Percentiles rank a stretch among this genome's conserved stretches.
These are phyloP conservation scores for Penicillium sp. DNA, from an alignment of 2,329 filamentous ascomycete genomes.

Conservation along the genomic window DNA sequence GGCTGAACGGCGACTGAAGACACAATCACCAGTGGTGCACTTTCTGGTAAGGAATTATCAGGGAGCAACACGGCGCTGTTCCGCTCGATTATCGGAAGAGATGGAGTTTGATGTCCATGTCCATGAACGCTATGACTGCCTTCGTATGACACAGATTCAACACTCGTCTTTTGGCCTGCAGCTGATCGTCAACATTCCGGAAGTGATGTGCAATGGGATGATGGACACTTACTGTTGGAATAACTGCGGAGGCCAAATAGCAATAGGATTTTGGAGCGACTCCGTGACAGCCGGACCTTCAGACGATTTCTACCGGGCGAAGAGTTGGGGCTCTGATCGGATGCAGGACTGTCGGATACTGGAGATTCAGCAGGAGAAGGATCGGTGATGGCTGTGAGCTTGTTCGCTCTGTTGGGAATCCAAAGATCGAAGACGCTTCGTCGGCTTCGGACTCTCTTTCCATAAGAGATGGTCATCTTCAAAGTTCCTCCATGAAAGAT, in stretches of 20 bases:
- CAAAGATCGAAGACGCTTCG: conserved; percentile 25
- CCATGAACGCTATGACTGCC: conserved; percentile 1
- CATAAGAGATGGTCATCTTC: conserved; percentile 20
- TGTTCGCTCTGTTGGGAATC: conserved; percentile 20
- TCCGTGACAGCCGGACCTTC: conserved; percentile 30
- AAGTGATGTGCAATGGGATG: not conserved
- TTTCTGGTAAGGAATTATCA: conserved; percentile 1
- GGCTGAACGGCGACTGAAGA: not conserved
- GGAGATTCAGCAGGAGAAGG: conserved; percentile 17
- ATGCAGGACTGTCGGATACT: conserved; percentile 25
- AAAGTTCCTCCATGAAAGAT: not conserved
- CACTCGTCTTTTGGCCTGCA: conserved; percentile 17
- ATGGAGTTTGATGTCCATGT: not conserved
- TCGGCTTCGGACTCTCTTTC: conserved; percentile 18
- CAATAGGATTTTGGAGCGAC: conserved; percentile 36
- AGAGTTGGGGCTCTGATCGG: conserved; percentile 15
- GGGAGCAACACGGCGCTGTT: not conserved
- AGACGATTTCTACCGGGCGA: conserved; percentile 24
- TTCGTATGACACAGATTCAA: conserved; percentile 10
- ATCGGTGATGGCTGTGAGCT: conserved; percentile 15
- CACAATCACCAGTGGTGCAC: conserved; percentile 5
- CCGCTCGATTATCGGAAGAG: not conserved
- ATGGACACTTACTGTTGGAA: conserved; percentile 22
- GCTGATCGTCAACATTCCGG: not conserved
- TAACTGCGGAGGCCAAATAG: conserved; percentile 31